Base-by-base conservation (phyloP, 768 basidiomycete species). In the Chalciporus sphaerocephalus region DNA sequence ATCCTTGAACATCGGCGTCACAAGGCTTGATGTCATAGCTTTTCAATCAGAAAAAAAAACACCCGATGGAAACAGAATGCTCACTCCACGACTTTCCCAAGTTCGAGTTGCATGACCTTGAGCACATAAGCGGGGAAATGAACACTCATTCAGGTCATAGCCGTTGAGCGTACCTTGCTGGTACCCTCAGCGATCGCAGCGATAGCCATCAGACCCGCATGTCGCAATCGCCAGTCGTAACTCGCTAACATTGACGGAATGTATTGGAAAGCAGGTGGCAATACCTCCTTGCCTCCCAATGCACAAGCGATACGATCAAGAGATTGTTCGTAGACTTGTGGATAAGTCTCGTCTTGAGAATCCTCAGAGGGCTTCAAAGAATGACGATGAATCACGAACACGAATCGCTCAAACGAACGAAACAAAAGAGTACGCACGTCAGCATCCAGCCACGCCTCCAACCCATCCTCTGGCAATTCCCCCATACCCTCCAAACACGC, bases 171-270 rank as follows among this genome's bases (percentile, higher is more conserved):
- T 36, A 83, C 81, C 70, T 82, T 84, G 28, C 77, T 80, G 0
- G 87, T 89, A 2, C 92, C 92, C 65, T 93, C 92, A 0, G 81
- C 89, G 40, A 93, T 84, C 0, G 85, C 79, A 0, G 88, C 88
- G 46, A 95, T 85, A 0, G 89, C 88, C 79, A 92, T 88, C 20
- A 94, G 68, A 10, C 87, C 92, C 0, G 89, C 90, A 55, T 94
- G 90, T 22, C 91, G 73, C 21, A 81, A 75, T 42, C 87, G 74
- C 92, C 92, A 95, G 64, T 92, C 87, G 48, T 83, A 84, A 44
- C 78, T 83, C 0, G 76, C 78, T 46, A 93, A 72, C 83, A 94
- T 89, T 0, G 81, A 82, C 1, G 88, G 88, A 12, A 91, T 89
- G 47, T 82, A 81, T 62, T 83, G 80, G 68, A 92, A 92, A 5